Conservation (phyloP, 345 rosid species). For the Citrus inodora region DNA sequence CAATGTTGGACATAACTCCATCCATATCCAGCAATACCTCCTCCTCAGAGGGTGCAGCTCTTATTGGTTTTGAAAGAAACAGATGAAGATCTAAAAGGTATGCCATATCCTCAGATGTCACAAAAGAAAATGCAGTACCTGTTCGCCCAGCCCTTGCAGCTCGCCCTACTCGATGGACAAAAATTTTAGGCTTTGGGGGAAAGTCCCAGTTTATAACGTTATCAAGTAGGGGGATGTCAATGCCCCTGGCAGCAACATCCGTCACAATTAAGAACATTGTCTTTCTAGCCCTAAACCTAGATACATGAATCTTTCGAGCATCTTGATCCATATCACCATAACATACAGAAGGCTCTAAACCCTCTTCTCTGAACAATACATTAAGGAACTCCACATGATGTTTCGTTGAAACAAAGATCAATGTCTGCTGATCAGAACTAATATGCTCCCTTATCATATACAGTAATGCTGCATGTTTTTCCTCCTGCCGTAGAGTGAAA, state of each 20-base stretch:
- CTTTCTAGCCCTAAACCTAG: slow-evolving; percentile 83
- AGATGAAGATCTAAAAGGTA: slow-evolving; percentile 91
- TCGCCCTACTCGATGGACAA: slow-evolving; percentile 95
- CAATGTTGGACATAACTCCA: slow-evolving; percentile 65
- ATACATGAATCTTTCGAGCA: slow-evolving; percentile 85
- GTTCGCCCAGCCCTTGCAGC: slow-evolving; percentile 95
- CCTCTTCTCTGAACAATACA: slow-evolving; percentile 68
- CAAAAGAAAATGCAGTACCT: slow-evolving; percentile 86
- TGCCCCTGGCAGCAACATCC: slow-evolving; percentile 97
- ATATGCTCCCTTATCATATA: slow-evolving; percentile 86
- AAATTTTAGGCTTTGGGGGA: slow-evolving; percentile 90
- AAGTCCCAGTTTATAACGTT: slow-evolving; percentile 98
- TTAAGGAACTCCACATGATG: slow-evolving; percentile 97
- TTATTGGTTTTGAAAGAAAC: slow-evolving; percentile 81
- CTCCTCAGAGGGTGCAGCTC: slow-evolving; percentile 89
- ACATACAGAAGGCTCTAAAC: slow-evolving; percentile 83
- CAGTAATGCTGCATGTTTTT: slow-evolving; percentile 77
- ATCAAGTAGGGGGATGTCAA: slow-evolving; percentile 94
- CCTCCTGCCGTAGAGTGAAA: slow-evolving; percentile 82
- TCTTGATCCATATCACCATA: slow-evolving; percentile 99
- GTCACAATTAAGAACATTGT: slow-evolving; percentile 90
- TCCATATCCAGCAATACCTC: slow-evolving; percentile 84
- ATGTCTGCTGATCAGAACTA: slow-evolving; percentile 64
- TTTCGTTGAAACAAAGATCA: slow-evolving; percentile 93
- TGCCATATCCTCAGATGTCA: slow-evolving; percentile 89